Conservation (phyloP, 768 basidiomycete species). For the Psilocybe azurescens region DNA sequence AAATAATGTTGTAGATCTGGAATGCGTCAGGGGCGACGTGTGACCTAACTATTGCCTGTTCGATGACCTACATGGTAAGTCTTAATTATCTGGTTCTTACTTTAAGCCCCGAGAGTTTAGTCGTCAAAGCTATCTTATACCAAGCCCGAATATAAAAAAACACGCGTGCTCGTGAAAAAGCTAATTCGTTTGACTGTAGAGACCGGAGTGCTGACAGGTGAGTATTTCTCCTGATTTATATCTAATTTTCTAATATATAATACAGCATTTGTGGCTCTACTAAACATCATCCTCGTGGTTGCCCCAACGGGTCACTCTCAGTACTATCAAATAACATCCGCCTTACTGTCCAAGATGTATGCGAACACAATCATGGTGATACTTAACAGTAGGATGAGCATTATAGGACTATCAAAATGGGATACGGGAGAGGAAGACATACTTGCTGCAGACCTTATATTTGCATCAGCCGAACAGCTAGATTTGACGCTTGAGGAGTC, state of each 20-base stretch:
- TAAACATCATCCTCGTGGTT: background rate
- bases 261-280: background rate
- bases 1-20: background rate
- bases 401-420: background rate
- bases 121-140: background rate
- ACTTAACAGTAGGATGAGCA: background rate
- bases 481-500: no score
- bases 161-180: background rate
- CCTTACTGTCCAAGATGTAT: slow-evolving; percentile 1
- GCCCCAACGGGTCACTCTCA: background rate
- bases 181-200: background rate
- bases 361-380: slow-evolving; percentile 1
- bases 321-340: background rate
- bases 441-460: no score
- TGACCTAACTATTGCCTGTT: background rate
- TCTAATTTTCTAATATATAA: no score
- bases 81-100: no score
- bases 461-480: no score
- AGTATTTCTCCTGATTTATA: background rate
- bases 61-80: background rate
- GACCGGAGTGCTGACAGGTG: background rate
- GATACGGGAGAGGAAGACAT: background rate
- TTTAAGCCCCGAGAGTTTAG: no score
- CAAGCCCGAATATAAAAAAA: background rate
- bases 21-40: background rate